These are phyloP conservation scores for Colletotrichum falcatum DNA, from an alignment of 2,329 filamentous ascomycete genomes.

Conservation along the genomic window DNA sequence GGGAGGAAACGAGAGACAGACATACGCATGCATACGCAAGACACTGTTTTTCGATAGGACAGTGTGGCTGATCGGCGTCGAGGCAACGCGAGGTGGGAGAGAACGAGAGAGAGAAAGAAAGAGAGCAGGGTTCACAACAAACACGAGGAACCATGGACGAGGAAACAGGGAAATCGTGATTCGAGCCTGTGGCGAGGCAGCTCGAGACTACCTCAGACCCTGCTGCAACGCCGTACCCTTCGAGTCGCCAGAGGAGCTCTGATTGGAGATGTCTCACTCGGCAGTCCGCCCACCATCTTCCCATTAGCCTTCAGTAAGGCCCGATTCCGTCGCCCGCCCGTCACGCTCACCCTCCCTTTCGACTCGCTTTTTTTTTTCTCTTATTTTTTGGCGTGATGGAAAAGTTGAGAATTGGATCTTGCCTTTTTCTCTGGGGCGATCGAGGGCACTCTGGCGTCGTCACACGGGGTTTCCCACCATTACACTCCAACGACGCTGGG, in stretches of 20 bases:
- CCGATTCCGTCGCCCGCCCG: not conserved
- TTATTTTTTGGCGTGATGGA: conserved; percentile 7
- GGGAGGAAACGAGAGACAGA: not conserved
- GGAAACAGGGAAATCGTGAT: conserved; percentile 11
- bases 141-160: not conserved
- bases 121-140: not conserved
- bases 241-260: not conserved
- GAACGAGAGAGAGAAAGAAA: not conserved
- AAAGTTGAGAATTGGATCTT: conserved; percentile 16
- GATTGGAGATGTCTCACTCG: conserved; percentile 34
- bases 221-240: not conserved
- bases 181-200: conserved; percentile 9
- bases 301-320: not conserved
- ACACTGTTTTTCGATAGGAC: not conserved
- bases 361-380: not conserved
- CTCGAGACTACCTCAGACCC: not conserved
- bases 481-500: not conserved
- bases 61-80: not conserved
- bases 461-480: not conserved
- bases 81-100: not conserved
- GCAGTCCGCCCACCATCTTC: not conserved
- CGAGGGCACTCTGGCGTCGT: not conserved
- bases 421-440: not conserved
- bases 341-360: not conserved
- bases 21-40: not conserved